phyloP scores from a whole-genome alignment of 2,329 filamentous ascomycete species.

The Akanthomyces uredinophilus region DNA sequence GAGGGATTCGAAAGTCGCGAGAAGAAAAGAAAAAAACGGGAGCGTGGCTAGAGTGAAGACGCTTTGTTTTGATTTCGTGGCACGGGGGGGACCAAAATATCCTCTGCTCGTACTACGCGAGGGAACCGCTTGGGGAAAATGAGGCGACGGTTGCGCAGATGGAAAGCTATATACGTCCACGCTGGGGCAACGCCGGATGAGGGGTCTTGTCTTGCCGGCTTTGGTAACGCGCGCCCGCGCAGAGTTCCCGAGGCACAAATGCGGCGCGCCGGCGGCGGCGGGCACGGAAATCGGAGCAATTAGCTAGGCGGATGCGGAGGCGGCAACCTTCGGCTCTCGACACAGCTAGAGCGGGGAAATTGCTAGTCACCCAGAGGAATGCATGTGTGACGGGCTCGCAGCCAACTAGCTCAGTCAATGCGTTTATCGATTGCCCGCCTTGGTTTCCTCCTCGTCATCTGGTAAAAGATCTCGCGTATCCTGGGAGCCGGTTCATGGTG shows the following conservation, averaged over 20 bases:
- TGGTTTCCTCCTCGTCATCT: too few species aligned
- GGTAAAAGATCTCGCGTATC: too few species aligned
- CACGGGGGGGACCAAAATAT: too few species aligned
- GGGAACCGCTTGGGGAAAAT: too few species aligned
- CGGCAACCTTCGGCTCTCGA: background rate
- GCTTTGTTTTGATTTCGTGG: too few species aligned
- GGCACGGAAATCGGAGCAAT: constrained; percentile 5
- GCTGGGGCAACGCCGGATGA: background rate
- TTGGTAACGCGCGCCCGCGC: background rate
- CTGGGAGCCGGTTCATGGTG: too few species aligned
- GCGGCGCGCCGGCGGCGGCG: background rate
- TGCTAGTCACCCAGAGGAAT: background rate
- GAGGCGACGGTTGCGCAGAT: too few species aligned
- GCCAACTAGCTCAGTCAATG: background rate
- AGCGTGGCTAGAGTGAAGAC: too few species aligned
- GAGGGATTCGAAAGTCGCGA: too few species aligned
- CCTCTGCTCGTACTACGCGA: too few species aligned
- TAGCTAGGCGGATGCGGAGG: background rate
- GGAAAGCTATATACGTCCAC: background rate
- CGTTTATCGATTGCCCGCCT: background rate
- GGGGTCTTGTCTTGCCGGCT: background rate
- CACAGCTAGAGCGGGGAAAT: background rate
- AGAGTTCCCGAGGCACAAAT: background rate
- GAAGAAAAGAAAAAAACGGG: too few species aligned
- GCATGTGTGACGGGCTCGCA: background rate